phyloP scores from a whole-genome alignment of 164 flowering plant genomes.

The Stephania japonica region DNA sequence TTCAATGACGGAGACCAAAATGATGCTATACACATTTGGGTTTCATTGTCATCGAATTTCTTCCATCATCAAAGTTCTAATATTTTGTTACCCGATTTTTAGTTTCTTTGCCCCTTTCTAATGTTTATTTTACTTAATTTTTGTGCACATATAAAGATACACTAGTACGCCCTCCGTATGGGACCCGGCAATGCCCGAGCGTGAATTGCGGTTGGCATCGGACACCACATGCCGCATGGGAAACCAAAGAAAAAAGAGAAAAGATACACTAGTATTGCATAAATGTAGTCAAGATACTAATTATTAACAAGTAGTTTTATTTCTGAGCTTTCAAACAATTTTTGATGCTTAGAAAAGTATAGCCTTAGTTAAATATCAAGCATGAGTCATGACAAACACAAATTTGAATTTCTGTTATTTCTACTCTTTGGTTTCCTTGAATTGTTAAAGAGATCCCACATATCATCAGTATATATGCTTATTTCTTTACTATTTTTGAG shows the following conservation, averaged over 20 bases:
- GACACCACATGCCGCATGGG: too few relatives aligned
- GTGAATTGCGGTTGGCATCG: too few relatives aligned
- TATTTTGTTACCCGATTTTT: background rate
- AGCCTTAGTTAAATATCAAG: background rate
- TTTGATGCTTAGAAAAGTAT: background rate
- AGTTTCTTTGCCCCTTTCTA: too few relatives aligned
- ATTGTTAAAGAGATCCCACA: background rate
- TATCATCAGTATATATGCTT: background rate
- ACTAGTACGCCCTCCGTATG: too few relatives aligned
- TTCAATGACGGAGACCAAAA: background rate
- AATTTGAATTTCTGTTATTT: background rate
- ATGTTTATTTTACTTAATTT: background rate
- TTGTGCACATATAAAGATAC: background rate
- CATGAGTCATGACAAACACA: background rate
- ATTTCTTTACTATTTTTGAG: slow-evolving; percentile 1
- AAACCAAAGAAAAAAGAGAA: too few relatives aligned
- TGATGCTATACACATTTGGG: background rate
- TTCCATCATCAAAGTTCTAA: background rate
- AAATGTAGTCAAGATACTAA: too few relatives aligned
- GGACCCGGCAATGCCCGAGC: too few relatives aligned
- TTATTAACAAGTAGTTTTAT: background rate
- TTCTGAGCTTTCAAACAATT: background rate
- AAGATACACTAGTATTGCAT: too few relatives aligned
- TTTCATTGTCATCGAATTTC: background rate
- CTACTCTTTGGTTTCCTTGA: background rate